Base-by-base conservation (phyloP, 140 eudicot species). In the Oenanthe javanica region DNA sequence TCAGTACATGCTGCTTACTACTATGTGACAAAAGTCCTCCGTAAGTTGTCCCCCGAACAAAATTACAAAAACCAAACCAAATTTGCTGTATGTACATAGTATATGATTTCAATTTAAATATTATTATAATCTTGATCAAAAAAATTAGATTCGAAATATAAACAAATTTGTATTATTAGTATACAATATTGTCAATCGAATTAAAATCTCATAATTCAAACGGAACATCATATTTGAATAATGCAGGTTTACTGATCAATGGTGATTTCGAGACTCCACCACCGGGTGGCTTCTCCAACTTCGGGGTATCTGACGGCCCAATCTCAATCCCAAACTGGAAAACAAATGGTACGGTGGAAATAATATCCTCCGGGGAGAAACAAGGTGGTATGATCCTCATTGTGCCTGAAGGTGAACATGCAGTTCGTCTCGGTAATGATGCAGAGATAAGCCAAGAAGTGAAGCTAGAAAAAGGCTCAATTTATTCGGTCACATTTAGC, bases 331-430 rank as follows among this genome's bases (percentile, higher is more conserved):
- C 99, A 21, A 85, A 86, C 84, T 95, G 99, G 99, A 88, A 86
- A 81, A 12, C 88, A 57, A 88, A 89, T 50, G 99, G 99, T 15
- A 88, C 93, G 0, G 99, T 95, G 0, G 99, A 95, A 85, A 69
- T 95, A 0, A 93, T 95, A 21, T 89, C 89, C 8, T 86, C 99
- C 0, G 99, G 99, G 47, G 91, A 95, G 83, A 95, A 89, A 79
- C 99, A 95, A 79, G 99, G 99, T 9, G 97, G 96, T 10, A 95
- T 95, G 99, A 92, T 95, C 88, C 97, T 95, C 70, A 95, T 95
- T 63, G 97, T 95, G 36, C 99, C 99, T 0, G 92, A 91, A 78
- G 99, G 99, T 27, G 80, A 84, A 51, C 99, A 93, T 74, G 99
- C 97, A 2, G 97, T 88, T 45, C 81, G 99, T 50, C 87, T 95